Conservation (phyloP, 805 yeast genomes). For the Lachancea meyersii region DNA sequence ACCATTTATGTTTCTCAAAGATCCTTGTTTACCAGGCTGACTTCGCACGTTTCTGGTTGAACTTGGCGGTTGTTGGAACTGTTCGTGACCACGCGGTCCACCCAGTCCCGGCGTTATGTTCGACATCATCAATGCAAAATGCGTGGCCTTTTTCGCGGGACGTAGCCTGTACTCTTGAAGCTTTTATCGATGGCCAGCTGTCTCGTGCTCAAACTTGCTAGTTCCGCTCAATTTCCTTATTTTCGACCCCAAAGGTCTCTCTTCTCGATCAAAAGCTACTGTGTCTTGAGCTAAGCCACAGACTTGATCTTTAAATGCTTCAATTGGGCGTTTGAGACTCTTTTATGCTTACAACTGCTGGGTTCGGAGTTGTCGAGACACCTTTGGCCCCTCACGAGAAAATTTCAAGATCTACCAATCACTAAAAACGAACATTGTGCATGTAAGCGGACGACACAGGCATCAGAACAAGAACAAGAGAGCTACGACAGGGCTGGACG, state of each 20-base stretch:
- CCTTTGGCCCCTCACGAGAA: conserved; percentile 5
- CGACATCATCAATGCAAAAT: background rate
- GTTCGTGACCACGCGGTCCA: background rate
- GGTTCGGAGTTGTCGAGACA: conserved; percentile 5
- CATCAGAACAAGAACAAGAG: background rate
- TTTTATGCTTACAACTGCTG: background rate
- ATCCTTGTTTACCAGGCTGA: background rate
- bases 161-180: background rate
- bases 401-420: conserved; percentile 1
- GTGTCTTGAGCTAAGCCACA: background rate
- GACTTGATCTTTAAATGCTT: background rate
- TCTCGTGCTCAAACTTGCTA: background rate
- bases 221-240: background rate
- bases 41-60: background rate
- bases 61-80: background rate
- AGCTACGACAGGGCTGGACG: background rate
- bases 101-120: background rate
- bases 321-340: background rate
- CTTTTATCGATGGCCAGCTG: background rate
- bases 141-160: background rate
- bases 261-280: background rate
- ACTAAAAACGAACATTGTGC: background rate
- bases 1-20: background rate
- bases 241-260: background rate
- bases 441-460: background rate